Base-by-base conservation (phyloP, 352 stramenopile genomes). In the Globisporangium parvum region DNA sequence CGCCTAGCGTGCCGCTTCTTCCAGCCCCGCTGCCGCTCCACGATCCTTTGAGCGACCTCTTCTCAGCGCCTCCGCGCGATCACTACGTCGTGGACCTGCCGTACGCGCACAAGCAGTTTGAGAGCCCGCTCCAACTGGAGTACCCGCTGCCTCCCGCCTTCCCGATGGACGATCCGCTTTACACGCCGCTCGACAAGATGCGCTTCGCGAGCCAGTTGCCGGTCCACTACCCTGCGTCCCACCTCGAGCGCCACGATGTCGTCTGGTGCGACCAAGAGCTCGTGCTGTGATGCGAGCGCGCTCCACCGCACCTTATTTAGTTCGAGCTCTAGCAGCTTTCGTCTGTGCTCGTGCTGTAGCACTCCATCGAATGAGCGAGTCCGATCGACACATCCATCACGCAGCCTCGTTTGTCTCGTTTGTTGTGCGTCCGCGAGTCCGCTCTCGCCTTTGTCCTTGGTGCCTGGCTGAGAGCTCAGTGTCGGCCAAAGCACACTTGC, bases 261-360 rank as follows among this genome's bases (percentile, higher is more conserved):
- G 33, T 39, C 35, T 55, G 50, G 50, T 47, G 35, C 37, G 23
- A 55, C 37, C 50, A 55, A 26, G 50, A 47, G 35, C 35, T 47
- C 9, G 18, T 55, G 35, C 15, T 55, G 50, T 45, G 39, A 45
- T 11, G 5, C 15, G 15, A 6, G 10, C 39, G 14, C 14, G 39
- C 39, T 6, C 6, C 39, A 20, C 39, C 15, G 1, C 39, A 45
- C 39, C 11, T 20, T 45, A 45, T 45, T 45, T 45, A 45, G 15
- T 45, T 6, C 6, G 15, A 45, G 18, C 14, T 3, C 18, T 2
- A 45, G 39, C 14, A 45, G 18, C 39, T 11, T 5, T 37, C 31
- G 31, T 37, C 31, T 2, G 31, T 8, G 31, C 8, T 37, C 31
- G 31, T 37, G 31, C 6, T 0, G 31, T 37, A 37, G 31, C 1